These are phyloP conservation scores for Wolfiporia cocos DNA, from an alignment of 1,284 basidiomycete genomes.

Conservation along the genomic window DNA sequence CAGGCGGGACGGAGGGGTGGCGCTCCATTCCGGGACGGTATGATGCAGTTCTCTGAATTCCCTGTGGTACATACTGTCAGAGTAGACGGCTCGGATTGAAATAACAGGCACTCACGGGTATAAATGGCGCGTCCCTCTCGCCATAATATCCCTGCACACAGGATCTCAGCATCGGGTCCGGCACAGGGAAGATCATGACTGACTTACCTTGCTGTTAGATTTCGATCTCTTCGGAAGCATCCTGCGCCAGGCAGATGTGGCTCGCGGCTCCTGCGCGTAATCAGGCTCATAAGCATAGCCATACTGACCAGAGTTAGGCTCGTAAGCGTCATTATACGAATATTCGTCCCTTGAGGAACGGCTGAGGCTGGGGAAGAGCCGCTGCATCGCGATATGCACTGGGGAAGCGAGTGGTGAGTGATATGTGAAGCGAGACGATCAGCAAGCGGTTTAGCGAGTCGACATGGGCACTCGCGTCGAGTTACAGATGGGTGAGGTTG, in stretches of 20 bases:
- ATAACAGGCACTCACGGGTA: conserved; percentile 9
- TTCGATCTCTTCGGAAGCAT: conserved; percentile 17
- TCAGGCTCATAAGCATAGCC: conserved; percentile 17
- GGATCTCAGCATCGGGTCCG: too few relatives aligned
- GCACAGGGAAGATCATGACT: not conserved
- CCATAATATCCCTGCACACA: conserved; percentile 14
- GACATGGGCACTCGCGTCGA: too few relatives aligned
- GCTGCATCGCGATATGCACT: conserved; percentile 22
- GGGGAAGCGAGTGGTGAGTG: too few relatives aligned
- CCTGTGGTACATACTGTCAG: conserved; percentile 1
- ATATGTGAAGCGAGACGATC: too few relatives aligned
- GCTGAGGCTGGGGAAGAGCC: conserved; percentile 22
- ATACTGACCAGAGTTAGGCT: conserved; percentile 17
- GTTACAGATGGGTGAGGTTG: too few relatives aligned
- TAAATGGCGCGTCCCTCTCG: conserved; percentile 19
- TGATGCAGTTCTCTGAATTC: conserved; percentile 6
- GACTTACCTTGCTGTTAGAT: conserved; percentile 16
- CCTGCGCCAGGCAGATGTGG: conserved; percentile 22
- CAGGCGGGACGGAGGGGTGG: conserved; percentile 7
- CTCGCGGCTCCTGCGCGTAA: conserved; percentile 14
- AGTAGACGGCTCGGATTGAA: not conserved
- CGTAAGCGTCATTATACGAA: conserved; percentile 17
- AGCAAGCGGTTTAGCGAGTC: too few relatives aligned
- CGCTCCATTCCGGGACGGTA: conserved; percentile 17
- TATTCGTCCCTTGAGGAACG: conserved; percentile 22